A percentile compares a stretch with the other conserved stretches of the same genome.
Conservation (phyloP, 306 rosid species). For the Cajanus cajan region DNA sequence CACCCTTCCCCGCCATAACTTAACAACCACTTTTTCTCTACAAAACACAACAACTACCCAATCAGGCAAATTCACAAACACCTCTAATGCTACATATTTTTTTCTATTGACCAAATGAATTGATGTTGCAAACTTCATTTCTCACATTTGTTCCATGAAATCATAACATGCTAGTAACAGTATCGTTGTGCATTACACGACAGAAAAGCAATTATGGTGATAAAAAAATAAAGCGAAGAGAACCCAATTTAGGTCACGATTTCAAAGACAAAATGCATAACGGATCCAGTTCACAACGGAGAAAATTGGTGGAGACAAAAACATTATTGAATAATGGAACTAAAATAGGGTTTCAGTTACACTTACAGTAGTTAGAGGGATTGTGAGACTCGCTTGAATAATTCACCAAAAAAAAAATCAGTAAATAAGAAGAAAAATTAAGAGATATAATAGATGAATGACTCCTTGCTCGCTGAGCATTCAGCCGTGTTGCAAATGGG, state of each 20-base stretch:
- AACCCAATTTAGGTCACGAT: not conserved
- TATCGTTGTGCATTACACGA: not conserved
- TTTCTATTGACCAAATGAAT: not conserved
- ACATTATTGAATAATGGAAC: not conserved
- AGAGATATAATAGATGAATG: too few relatives aligned
- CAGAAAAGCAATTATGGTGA: not conserved
- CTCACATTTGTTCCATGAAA: not conserved
- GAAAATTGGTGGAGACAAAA: not conserved
- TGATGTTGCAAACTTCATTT: not conserved
- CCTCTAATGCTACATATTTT: not conserved
- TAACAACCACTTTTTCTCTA: conserved; percentile 24
- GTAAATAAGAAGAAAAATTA: not conserved
- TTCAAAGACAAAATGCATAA: not conserved
- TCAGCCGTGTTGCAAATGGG: too few relatives aligned
- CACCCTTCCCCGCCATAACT: conserved; percentile 69
- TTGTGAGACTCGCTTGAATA: not conserved
- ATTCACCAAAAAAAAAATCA: not conserved
- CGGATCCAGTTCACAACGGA: not conserved
- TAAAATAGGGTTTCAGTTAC: not conserved
- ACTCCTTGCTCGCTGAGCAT: too few relatives aligned
- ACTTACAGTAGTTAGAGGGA: not conserved
- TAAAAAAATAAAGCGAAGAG: not conserved
- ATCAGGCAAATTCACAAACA: conserved; percentile 21
- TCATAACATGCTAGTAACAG: not conserved
- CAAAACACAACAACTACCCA: not conserved